A percentile compares a stretch with the other conserved stretches of the same genome.
These are phyloP conservation scores for Aspergillus wentii DNA, from an alignment of 495 filamentous ascomycete genomes.

Conservation along the genomic window DNA sequence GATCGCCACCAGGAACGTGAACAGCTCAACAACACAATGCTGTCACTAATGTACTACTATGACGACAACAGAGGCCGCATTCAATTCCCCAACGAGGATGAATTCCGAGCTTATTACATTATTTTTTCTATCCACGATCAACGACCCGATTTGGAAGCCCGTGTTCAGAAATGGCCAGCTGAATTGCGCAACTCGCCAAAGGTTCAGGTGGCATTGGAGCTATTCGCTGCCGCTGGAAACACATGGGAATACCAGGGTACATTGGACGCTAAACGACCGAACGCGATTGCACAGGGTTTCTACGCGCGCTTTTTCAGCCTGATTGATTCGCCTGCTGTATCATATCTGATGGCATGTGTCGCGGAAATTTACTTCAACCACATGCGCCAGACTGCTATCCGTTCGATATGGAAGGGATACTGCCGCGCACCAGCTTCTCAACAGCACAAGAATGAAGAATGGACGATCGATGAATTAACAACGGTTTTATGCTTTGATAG, in stretches of 20 bases:
- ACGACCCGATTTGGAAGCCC: conserved; percentile 64
- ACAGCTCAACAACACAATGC: conserved; percentile 81
- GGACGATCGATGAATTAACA: conserved; percentile 64
- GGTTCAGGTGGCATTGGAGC: conserved; percentile 62
- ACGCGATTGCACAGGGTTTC: conserved; percentile 56
- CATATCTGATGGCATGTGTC: conserved; percentile 91
- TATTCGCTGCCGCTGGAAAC: conserved; percentile 65
- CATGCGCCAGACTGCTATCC: conserved; percentile 71
- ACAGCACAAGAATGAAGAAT: conserved; percentile 68
- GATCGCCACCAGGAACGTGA: conserved; percentile 86
- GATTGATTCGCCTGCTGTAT: conserved; percentile 61
- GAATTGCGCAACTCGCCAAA: conserved; percentile 48
- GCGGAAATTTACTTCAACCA: conserved; percentile 86
- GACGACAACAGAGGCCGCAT: conserved; percentile 61
- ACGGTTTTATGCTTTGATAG: conserved; percentile 68
- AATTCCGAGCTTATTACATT: conserved; percentile 88
- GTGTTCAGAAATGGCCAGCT: conserved; percentile 67
- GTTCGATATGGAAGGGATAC: conserved; percentile 58
- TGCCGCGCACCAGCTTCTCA: conserved; percentile 52
- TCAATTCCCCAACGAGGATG: conserved; percentile 67
- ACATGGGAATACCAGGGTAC: conserved; percentile 60
- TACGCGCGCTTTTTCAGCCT: conserved; percentile 71
- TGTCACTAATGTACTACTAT: conserved; percentile 85
- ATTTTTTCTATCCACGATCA: conserved; percentile 75
- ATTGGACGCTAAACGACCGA: conserved; percentile 50